Percentiles rank a stretch among this genome's conserved stretches.
phyloP scores from a whole-genome alignment of 805 yeast species.

The Suhomyces tanzawaensis region DNA sequence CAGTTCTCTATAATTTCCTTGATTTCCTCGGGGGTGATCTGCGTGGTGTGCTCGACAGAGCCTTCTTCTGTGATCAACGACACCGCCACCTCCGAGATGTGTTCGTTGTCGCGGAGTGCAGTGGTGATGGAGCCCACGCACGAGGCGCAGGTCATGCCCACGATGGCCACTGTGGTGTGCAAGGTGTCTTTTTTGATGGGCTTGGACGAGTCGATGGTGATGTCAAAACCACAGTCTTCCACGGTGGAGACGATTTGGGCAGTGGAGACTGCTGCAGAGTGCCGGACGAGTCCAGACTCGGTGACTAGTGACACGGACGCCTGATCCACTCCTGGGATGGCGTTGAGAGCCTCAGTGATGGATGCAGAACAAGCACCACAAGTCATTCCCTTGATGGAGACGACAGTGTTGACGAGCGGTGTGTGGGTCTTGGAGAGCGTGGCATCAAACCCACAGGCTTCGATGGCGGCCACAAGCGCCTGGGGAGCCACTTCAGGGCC shows the following conservation, averaged over 20 bases:
- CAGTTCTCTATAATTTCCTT: conserved; percentile 26
- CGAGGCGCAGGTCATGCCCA: conserved; percentile 43
- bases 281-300: conserved; percentile 63
- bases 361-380: conserved; percentile 82
- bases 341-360: conserved; percentile 53
- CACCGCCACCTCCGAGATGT: conserved; percentile 27
- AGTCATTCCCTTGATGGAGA: conserved; percentile 73
- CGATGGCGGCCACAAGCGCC: conserved; percentile 13
- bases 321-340: conserved; percentile 47
- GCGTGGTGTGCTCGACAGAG: conserved; percentile 16
- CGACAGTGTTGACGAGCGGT: conserved; percentile 5
- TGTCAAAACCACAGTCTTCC: conserved; percentile 55
- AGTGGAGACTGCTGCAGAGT: conserved; percentile 31
- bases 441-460: conserved; percentile 62
- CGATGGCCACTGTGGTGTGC: conserved; percentile 6
- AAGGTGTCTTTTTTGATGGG: conserved; percentile 1
- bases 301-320: conserved; percentile 73
- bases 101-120: conserved; percentile 23
- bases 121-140: conserved; percentile 41
- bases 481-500: conserved; percentile 11
- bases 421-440: conserved; percentile 1
- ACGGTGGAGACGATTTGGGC: conserved; percentile 50
- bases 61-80: conserved; percentile 41
- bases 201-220: conserved; percentile 7
- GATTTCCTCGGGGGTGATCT: conserved; percentile 16